Conservation (phyloP, 2,329 filamentous ascomycete genomes). For the Aspergillus melleus region DNA sequence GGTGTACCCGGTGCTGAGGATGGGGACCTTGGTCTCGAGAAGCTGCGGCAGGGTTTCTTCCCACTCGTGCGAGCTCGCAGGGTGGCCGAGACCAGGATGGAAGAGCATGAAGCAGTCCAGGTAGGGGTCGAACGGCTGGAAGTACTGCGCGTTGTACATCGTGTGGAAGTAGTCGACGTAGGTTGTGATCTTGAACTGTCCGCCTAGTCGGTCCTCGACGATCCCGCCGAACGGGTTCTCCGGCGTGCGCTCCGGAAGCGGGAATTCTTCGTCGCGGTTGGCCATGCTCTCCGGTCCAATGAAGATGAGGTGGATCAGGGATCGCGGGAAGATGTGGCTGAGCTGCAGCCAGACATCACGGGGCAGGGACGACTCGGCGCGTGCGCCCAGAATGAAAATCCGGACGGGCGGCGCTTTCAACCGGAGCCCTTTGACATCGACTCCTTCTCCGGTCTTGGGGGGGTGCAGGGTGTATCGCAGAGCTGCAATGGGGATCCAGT, state of each 20-base stretch:
- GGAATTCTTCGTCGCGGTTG: conserved; percentile 90
- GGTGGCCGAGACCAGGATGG: conserved; percentile 93
- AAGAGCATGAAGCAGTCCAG: conserved; percentile 98
- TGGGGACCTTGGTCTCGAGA: conserved; percentile 91
- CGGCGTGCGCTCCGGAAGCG: conserved; percentile 79
- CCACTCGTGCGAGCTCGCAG: conserved; percentile 92
- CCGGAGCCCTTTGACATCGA: conserved; percentile 74
- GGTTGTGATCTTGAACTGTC: conserved; percentile 93
- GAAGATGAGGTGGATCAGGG: conserved; percentile 88
- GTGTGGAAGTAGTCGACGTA: conserved; percentile 99
- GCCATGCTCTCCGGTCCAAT: conserved; percentile 96
- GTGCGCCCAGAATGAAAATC: conserved; percentile 88
- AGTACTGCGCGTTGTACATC: conserved; percentile 84
- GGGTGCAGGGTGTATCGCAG: conserved; percentile 93
- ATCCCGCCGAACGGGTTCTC: conserved; percentile 91
- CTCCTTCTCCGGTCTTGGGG: conserved; percentile 72
- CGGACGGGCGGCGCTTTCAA: conserved; percentile 85
- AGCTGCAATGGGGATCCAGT: conserved; percentile 51
- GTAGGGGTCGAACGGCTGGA: conserved; percentile 94
- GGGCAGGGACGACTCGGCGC: conserved; percentile 95
- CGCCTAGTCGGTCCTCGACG: conserved; percentile 84
- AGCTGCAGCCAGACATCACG: conserved; percentile 93
- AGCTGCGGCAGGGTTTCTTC: conserved; percentile 83
- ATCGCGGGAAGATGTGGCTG: conserved; percentile 88
- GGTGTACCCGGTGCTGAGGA: conserved; percentile 94